Percentiles rank a stretch among this genome's conserved stretches.
phyloP scores from a whole-genome alignment of 352 stramenopile genomes.

The Phytophthora megakarya region DNA sequence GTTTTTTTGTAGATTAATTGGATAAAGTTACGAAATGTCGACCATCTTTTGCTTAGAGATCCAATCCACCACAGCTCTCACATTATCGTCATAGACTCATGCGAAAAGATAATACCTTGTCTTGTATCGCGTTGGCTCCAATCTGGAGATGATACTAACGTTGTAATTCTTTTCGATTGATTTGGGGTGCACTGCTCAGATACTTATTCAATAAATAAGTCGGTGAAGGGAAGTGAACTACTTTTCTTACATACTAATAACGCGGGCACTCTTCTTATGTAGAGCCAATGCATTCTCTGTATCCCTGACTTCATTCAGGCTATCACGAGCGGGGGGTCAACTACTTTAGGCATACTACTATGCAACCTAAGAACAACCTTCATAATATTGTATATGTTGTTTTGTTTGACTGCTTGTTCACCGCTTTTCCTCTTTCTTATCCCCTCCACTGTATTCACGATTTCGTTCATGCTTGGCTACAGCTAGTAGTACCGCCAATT shows the following conservation, averaged over 20 bases:
- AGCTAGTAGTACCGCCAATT: neutral
- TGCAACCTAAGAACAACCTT: neutral
- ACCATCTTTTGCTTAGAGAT: neutral
- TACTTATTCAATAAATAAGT: no score
- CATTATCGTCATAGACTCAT: neutral
- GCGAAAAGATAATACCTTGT: neutral
- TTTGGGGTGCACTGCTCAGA: neutral
- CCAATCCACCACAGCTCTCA: slow-evolving; percentile 1
- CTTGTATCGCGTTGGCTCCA: neutral
- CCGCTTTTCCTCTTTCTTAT: neutral
- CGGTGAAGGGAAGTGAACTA: no score
- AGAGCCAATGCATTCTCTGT: neutral
- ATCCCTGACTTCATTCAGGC: neutral
- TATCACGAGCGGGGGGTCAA: neutral
- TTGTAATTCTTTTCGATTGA: neutral
- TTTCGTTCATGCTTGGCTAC: neutral
- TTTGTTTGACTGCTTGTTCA: neutral
- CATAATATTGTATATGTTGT: neutral
- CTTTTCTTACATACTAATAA: neutral
- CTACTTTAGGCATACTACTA: neutral
- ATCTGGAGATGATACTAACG: neutral
- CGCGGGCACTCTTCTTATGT: neutral
- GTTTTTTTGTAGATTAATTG: neutral
- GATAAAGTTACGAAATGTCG: neutral
- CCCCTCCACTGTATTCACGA: neutral